Evolutionary conservation across 805 yeast species (phyloP), one percentile per base, ranked within the genome.

Genomic region (Geotrichum ghanense): DNA sequence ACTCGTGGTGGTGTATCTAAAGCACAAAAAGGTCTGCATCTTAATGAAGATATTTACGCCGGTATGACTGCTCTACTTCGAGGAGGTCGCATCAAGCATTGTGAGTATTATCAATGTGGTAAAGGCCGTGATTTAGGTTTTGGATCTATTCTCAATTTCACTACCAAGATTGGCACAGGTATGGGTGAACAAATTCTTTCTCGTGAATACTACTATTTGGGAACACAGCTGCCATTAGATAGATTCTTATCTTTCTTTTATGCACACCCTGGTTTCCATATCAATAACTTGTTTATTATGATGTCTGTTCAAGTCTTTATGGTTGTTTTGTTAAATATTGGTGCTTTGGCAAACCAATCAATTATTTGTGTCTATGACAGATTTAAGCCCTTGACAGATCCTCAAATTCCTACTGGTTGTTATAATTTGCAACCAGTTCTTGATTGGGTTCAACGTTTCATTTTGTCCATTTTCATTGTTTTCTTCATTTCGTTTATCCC

Each of bases 181-280:
- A 90, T 90, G 97, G 97, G 97, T 6, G 97, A 90, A 61, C 97
- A 90, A 63, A 75, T 89, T 63, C 66, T 90, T 26, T 86, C 95
- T 3, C 74, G 97, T 57, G 97, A 90, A 58, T 87, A 89, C 64
- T 90, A 81, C 62, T 87, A 85, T 63, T 64, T 90, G 50, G 97
- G 97, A 1, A 86, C 95, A 1, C 86, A 80, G 55, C 68, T 90
- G 46, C 95, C 96, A 2, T 71, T 89, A 41, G 97, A 90, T 61
- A 67, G 96, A 43, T 89, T 90, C 66, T 65, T 90, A 45, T 86
- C 97, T 0, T 90, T 90, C 65, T 90, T 85, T 64, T 90, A 90
- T 66, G 97, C 97, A 0, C 97, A 90, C 63, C 90, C 96, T 9
- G 97, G 97, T 3, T 90, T 90, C 68, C 97, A 90, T 64, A 69